A percentile compares a stretch with the other conserved stretches of the same genome.
Evolutionary conservation across 257 asterid genomes (phyloP).

Genomic region (Solanum neorickii): DNA sequence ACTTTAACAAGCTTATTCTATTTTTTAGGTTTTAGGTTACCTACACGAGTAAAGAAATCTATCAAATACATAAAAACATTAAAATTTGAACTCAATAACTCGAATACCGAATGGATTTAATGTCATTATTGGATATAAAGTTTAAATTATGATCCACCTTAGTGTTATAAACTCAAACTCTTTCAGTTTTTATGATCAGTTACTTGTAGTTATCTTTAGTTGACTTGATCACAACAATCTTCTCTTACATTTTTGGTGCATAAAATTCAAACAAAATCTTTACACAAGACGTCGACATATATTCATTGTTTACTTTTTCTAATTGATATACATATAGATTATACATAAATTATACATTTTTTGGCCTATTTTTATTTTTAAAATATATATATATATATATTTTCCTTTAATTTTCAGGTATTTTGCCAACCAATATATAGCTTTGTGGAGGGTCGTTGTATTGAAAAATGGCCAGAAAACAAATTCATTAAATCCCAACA

Average conservation of each 20-base stretch:
- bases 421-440: constrained; percentile 21
- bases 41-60: neutral
- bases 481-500: constrained; percentile 7
- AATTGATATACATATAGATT: neutral
- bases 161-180: neutral
- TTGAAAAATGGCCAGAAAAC: neutral
- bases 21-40: neutral
- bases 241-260: neutral
- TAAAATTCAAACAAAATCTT: neutral
- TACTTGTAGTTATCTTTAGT: neutral
- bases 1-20: too few species aligned
- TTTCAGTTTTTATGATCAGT: neutral
- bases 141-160: neutral
- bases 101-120: neutral
- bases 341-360: neutral
- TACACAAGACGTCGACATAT: neutral
- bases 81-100: neutral
- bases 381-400: neutral
- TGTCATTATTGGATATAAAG: neutral
- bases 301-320: neutral
- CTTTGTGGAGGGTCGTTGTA: constrained; percentile 9
- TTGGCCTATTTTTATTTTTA: neutral
- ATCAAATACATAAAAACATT: neutral
- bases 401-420: neutral
- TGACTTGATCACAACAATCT: neutral